Percentiles rank a stretch among this genome's conserved stretches.
These are phyloP conservation scores for Fraxinus dipetala DNA, from an alignment of 305 asterid species.

Conservation along the genomic window DNA sequence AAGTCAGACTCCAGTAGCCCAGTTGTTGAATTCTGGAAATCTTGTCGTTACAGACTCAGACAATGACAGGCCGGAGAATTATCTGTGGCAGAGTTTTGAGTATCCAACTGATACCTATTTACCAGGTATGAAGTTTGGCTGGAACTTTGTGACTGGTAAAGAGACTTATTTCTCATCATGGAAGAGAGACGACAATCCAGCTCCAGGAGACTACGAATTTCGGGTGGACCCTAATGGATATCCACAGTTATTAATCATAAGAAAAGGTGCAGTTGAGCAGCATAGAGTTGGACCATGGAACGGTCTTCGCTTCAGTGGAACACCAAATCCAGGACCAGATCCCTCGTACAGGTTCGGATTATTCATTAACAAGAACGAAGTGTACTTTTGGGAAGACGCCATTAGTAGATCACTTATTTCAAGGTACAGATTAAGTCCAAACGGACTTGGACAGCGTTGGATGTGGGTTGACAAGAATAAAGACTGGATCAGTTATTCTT, in stretches of 20 bases:
- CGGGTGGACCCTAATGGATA: constrained; percentile 35
- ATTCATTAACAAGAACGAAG: constrained; percentile 24
- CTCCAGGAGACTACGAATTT: constrained; percentile 18
- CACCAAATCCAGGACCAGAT: neutral
- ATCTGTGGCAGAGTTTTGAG: constrained; percentile 31
- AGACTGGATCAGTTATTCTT: constrained; percentile 19
- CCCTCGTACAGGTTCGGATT: neutral
- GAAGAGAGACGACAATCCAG: constrained; percentile 28
- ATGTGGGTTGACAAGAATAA: constrained; percentile 21
- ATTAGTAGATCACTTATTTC: constrained; percentile 19
- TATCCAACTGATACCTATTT: constrained; percentile 25
- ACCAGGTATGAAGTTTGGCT: constrained; percentile 29
- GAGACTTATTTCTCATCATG: constrained; percentile 19
- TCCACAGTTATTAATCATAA: constrained; percentile 18
- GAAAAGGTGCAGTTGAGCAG: neutral
- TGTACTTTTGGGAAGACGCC: neutral
- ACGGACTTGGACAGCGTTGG: constrained; percentile 23
- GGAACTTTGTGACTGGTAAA: constrained; percentile 21
- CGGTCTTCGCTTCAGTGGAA: constrained; percentile 29
- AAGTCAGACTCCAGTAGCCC: constrained; percentile 23
- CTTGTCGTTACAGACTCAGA: constrained; percentile 22
- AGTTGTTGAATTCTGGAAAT: constrained; percentile 31
- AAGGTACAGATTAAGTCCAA: constrained; percentile 15
- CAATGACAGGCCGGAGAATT: constrained; percentile 16
- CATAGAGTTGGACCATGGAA: constrained; percentile 37